Percentiles rank a stretch among this genome's conserved stretches.
phyloP scores from a whole-genome alignment of 192 early-diverging fungal species.

The Backusella westeae region DNA sequence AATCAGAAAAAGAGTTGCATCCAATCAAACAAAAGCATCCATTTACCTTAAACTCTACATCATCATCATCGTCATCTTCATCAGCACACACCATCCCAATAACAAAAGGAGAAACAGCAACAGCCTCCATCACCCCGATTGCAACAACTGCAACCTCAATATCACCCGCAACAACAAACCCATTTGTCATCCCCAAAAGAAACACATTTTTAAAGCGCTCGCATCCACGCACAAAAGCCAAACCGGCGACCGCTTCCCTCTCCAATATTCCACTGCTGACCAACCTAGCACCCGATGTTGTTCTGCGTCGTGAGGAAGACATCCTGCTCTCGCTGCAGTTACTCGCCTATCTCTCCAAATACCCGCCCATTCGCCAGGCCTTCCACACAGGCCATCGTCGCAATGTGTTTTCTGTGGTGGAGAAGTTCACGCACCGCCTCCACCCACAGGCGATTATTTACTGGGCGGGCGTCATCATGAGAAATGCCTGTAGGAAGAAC shows the following conservation, averaged over 20 bases:
- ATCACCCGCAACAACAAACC: neutral
- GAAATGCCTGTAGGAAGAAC: slow-evolving; percentile 78
- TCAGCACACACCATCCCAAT: slow-evolving; percentile 11
- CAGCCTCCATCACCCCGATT: neutral
- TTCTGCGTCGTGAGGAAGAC: slow-evolving; percentile 77
- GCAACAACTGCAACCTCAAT: neutral
- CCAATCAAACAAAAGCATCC: neutral
- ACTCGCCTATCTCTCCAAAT: slow-evolving; percentile 88
- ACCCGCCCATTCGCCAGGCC: slow-evolving; percentile 72
- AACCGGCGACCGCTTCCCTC: slow-evolving; percentile 16
- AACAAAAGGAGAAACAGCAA: neutral
- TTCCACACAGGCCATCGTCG: slow-evolving; percentile 48
- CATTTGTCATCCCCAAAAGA: slow-evolving; percentile 17
- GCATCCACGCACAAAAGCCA: slow-evolving; percentile 2
- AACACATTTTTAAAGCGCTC: slow-evolving; percentile 22
- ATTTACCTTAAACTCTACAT: neutral
- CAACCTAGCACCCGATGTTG: slow-evolving; percentile 23
- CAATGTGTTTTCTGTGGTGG: slow-evolving; percentile 78
- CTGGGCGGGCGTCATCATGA: slow-evolving; percentile 79
- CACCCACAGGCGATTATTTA: slow-evolving; percentile 65
- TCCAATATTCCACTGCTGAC: slow-evolving; percentile 40
- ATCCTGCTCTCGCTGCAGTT: slow-evolving; percentile 81
- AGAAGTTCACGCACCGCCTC: slow-evolving; percentile 69
- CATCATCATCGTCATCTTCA: slow-evolving; percentile 4
- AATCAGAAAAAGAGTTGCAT: slow-evolving; percentile 44